Evolutionary conservation across 257 asterid genomes (phyloP), one percentile per base, ranked within the genome.

Genomic region (Fraxinus americana): DNA sequence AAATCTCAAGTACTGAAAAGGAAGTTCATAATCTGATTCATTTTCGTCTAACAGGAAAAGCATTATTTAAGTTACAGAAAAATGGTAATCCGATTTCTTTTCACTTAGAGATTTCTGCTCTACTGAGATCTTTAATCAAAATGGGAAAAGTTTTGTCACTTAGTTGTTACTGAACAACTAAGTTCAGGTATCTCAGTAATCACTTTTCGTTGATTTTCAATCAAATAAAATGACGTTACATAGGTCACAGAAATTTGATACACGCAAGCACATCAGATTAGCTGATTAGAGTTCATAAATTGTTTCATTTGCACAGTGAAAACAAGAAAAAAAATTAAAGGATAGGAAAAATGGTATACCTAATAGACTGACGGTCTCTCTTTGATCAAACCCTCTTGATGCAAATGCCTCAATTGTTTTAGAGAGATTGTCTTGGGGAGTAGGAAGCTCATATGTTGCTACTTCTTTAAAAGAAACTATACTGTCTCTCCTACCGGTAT

Each of bases 401-500:
- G 87, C 87, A 82, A 94, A 94, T 29, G 82, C 54, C 21, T 61
- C 68, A 13, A 83, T 34, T 39, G 84, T 80, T 68, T 21, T 73
- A 30, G 77, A 45, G 21, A 87, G 83, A 78, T 85, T 78, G 63
- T 89, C 91, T 5, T 84, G 76, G 4, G 97, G 97, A 76, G 75
- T 75, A 45, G 97, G 97, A 74, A 94, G 91, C 65, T 88, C 90
- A 23, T 2, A 13, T 11, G 74, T 43, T 36, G 97, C 91, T 72
- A 75, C 80, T 5, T 72, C 73, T 6, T 67, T 43, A 79, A 71
- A 88, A n/a, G 94, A 75, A 45, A 16, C 14, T 6, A 23, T 65
- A 81, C 93, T 88, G 83, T 92, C 97, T 80, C 69, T 82, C 81
- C 97, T 83, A 25, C 97, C 98, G 0, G 97, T 94, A 69, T 57